A percentile compares a stretch with the other conserved stretches of the same genome.
Evolutionary conservation across 2,329 filamentous ascomycete genomes (phyloP).

Genomic region (Colletotrichum gigasporum): DNA sequence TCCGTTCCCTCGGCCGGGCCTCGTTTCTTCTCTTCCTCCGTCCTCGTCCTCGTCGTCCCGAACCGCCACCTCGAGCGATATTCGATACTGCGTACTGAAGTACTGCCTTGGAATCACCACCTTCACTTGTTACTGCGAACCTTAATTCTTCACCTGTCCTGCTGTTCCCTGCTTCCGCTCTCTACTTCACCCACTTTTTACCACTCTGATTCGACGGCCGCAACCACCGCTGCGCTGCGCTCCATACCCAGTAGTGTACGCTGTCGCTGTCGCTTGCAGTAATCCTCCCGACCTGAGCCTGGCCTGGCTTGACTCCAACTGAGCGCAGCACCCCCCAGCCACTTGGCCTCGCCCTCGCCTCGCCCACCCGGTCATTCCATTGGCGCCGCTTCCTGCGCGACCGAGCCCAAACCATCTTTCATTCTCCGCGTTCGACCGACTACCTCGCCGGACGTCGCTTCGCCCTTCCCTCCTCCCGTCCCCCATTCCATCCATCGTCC

Average conservation of each 20-base stretch:
- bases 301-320: conserved; percentile 20
- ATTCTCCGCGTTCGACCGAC: conserved; percentile 32
- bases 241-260: not conserved
- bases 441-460: conserved; percentile 19
- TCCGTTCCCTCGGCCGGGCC: conserved; percentile 10
- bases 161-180: conserved; percentile 26
- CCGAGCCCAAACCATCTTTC: conserved; percentile 31
- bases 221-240: conserved; percentile 3
- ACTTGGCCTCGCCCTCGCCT: conserved; percentile 30
- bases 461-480: conserved; percentile 10
- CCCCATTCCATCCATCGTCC: conserved; percentile 28
- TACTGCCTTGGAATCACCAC: conserved; percentile 10
- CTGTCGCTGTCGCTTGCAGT: not conserved
- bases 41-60: not conserved
- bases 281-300: conserved; percentile 14
- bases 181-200: conserved; percentile 23
- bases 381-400: conserved; percentile 32
- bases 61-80: conserved; percentile 4
- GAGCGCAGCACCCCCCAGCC: conserved; percentile 20
- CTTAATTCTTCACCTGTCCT: conserved; percentile 18
- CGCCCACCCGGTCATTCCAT: conserved; percentile 29
- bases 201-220: conserved; percentile 23
- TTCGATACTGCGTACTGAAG: too few relatives aligned
- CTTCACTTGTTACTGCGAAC: conserved; percentile 26
- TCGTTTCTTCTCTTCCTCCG: conserved; percentile 21